These are phyloP conservation scores for Podaxis pistillaris DNA, from an alignment of 768 basidiomycete species.

Conservation along the genomic window DNA sequence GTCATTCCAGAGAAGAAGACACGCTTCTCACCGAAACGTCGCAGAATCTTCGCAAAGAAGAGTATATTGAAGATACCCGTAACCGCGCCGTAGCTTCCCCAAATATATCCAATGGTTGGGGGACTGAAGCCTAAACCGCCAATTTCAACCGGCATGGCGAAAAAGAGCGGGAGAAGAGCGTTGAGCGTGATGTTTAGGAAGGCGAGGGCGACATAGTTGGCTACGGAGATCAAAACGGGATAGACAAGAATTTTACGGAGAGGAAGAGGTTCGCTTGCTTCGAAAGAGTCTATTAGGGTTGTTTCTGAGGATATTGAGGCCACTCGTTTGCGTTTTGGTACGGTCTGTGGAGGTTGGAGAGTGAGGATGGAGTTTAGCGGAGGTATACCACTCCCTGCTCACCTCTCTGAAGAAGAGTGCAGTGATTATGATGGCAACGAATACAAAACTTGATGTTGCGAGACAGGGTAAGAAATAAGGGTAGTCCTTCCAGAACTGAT, in stretches of 20 bases:
- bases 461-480: slow-evolving; percentile 77
- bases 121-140: slow-evolving; percentile 69
- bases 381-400: slow-evolving; percentile 9
- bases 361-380: not conserved
- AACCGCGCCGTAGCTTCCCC: slow-evolving; percentile 37
- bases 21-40: slow-evolving; percentile 39
- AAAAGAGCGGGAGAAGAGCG: slow-evolving; percentile 66
- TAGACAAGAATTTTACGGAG: slow-evolving; percentile 45
- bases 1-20: slow-evolving; percentile 39
- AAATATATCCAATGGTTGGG: slow-evolving; percentile 59
- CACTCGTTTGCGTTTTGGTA: slow-evolving; percentile 21
- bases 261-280: slow-evolving; percentile 32
- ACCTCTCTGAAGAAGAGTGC: slow-evolving; percentile 45
- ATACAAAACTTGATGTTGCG: slow-evolving; percentile 33
- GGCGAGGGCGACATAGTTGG: slow-evolving; percentile 67
- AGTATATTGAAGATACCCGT: slow-evolving; percentile 41
- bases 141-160: slow-evolving; percentile 61
- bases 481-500: slow-evolving; percentile 58
- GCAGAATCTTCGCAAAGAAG: slow-evolving; percentile 40
- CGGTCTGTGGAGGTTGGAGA: slow-evolving; percentile 24
- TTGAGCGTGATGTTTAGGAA: slow-evolving; percentile 54
- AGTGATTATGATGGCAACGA: slow-evolving; percentile 32
- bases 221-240: slow-evolving; percentile 62
- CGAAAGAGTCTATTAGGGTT: slow-evolving; percentile 16
- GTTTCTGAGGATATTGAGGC: slow-evolving; percentile 17